Evolutionary conservation across 495 filamentous ascomycete species (phyloP).

Genomic region (Echria macrotheca): DNA sequence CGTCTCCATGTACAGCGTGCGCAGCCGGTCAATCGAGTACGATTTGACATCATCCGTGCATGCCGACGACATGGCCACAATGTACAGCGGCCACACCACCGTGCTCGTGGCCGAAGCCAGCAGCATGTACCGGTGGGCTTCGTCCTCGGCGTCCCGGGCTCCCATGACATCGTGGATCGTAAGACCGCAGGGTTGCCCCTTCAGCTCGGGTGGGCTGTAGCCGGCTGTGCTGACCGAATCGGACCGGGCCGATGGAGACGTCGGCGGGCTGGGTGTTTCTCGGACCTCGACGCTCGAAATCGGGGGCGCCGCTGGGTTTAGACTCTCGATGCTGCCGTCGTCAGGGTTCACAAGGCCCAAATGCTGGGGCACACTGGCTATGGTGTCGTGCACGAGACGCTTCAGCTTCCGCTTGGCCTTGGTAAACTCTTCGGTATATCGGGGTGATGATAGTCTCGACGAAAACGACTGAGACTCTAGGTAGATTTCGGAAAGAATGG

Average conservation of each 20-base stretch:
- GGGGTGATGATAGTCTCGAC: conserved; percentile 8
- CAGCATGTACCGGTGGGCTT: conserved; percentile 29
- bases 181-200: conserved; percentile 14
- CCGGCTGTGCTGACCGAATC: conserved; percentile 17
- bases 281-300: conserved; percentile 31
- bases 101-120: conserved; percentile 33
- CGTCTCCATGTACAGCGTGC: conserved; percentile 31
- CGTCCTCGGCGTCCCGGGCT: conserved; percentile 21
- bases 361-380: conserved; percentile 44
- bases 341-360: conserved; percentile 30
- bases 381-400: conserved; percentile 35
- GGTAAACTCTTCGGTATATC: conserved; percentile 22
- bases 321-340: conserved; percentile 19
- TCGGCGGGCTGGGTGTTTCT: conserved; percentile 24
- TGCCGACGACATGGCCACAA: conserved; percentile 32
- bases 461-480: conserved; percentile 11
- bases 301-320: conserved; percentile 13
- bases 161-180: conserved; percentile 29
- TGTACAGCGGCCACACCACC: conserved; percentile 35
- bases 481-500: conserved; percentile 37
- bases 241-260: conserved; percentile 22
- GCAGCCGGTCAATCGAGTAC: conserved; percentile 28
- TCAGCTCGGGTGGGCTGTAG: conserved; percentile 7
- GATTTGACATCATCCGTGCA: conserved; percentile 24
- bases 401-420: conserved; percentile 29